These are phyloP conservation scores for Graphium sp. DNA, from an alignment of 2,329 filamentous ascomycete genomes.

Conservation along the genomic window DNA sequence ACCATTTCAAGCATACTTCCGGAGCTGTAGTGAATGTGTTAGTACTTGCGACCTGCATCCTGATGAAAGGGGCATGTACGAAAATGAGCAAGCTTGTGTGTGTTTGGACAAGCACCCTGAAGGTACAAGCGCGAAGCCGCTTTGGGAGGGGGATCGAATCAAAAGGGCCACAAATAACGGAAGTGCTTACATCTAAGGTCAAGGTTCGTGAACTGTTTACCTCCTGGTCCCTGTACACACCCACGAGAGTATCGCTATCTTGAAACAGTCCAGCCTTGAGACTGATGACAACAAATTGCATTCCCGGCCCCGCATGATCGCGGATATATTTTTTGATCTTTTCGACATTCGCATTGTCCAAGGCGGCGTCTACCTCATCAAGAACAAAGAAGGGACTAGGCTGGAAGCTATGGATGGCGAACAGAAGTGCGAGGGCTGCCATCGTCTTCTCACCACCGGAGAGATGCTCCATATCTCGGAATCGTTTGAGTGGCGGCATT, in stretches of 20 bases:
- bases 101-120: too few relatives aligned
- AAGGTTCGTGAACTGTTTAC: conserved; percentile 84
- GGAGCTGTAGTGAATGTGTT: too few relatives aligned
- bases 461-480: conserved; percentile 97
- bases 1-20: conserved; percentile 11
- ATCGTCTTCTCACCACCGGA: conserved; percentile 98
- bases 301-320: conserved; percentile 85
- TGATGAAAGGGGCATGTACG: too few relatives aligned
- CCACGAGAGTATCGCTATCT: conserved; percentile 87
- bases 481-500: conserved; percentile 95
- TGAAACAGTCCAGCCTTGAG: conserved; percentile 93
- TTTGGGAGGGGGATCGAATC: not conserved
- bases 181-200: conserved; percentile 75
- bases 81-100: too few relatives aligned
- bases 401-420: conserved; percentile 93
- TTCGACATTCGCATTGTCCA: conserved; percentile 95
- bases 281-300: conserved; percentile 98
- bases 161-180: too few relatives aligned
- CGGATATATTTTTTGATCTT: conserved; percentile 94
- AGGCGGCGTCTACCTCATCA: conserved; percentile 90
- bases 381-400: conserved; percentile 95
- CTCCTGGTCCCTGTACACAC: conserved; percentile 87
- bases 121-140: not conserved
- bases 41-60: too few relatives aligned
- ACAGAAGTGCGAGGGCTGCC: conserved; percentile 88